Base-by-base conservation (phyloP, 2,329 filamentous ascomycete genomes). In the Fusarium sp. region DNA sequence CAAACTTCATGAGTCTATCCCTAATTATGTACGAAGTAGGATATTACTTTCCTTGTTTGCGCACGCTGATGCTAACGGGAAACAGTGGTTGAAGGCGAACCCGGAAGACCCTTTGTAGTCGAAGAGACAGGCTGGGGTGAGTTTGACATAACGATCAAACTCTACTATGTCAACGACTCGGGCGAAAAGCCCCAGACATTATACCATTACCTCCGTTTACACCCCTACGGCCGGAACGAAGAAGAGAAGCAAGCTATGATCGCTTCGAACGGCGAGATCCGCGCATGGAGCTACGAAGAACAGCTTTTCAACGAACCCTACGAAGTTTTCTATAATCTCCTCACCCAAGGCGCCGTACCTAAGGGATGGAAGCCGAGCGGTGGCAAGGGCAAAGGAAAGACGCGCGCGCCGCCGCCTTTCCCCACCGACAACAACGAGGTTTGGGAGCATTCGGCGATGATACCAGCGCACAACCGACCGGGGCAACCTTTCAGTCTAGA, bases 291-390 rank as follows among this genome's bases (percentile, higher is more conserved):
- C 65, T 94, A 98, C 79, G 96, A 99, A 81, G 94, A 97, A 79
- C 92, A 98, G 73, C 89, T 98, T 54, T 99, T 99, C 87, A 98
- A 97, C 83, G 96, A 99, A 82, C 96, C 96, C 0, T 96, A 94
- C 76, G 94, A 97, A 81, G 90, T 93, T 49, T 95, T 99, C 79
- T 98, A 94, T 83, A 94, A 97, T 70, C 86, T 94, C 33, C 86
- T 99, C 68, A 98, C 94, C 4, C 87, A 88, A 10, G 93, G 93
- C 68, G 89, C 91, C 31, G 89, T 86, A 9, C 85, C 86, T 55
- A 85, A 84, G 71, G 83, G 82, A 71, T 85, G 81, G 78, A 78
- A 81, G 71, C 70, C 80, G 55, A 77, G 79, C 55, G 87, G 87
- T 60, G 88, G 88, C 45, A 90, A 89, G 74, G 88, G 88, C 42